Conservation (phyloP, 345 rosid genomes). For the Eucalyptus erythrocorys region DNA sequence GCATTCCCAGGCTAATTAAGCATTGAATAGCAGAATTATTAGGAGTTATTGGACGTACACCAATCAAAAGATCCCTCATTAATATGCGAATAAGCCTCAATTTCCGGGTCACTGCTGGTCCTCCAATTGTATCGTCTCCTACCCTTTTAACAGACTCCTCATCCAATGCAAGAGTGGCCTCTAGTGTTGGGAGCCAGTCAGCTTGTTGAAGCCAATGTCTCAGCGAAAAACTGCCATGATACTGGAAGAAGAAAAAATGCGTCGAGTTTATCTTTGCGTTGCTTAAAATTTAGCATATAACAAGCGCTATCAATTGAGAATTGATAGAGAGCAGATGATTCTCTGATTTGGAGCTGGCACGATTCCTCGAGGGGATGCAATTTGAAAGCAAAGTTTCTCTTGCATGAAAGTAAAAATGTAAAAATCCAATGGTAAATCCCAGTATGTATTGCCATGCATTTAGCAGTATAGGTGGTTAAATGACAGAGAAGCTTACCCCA, state of each 20-base stretch:
- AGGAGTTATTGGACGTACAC: constrained; percentile 39
- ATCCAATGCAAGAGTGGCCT: constrained; percentile 90
- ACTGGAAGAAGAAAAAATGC: constrained; percentile 18
- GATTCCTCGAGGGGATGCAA: background rate
- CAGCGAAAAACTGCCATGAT: constrained; percentile 90
- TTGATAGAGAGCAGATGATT: background rate
- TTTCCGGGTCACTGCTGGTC: constrained; percentile 91
- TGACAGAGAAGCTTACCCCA: constrained; percentile 37
- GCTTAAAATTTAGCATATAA: background rate
- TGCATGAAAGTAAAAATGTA: background rate
- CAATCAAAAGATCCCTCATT: constrained; percentile 90
- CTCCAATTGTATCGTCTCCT: constrained; percentile 93
- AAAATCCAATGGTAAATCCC: background rate
- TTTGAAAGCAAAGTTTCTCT: background rate
- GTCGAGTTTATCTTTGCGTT: background rate
- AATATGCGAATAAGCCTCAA: constrained; percentile 63
- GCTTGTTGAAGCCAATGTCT: constrained; percentile 95
- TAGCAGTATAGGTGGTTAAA: background rate
- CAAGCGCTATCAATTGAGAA: background rate
- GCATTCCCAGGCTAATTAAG: background rate
- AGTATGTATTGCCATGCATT: background rate
- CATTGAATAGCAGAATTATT: background rate
- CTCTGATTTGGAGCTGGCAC: background rate
- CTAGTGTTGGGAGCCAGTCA: constrained; percentile 94
- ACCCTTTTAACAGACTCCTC: constrained; percentile 78